Evolutionary conservation across 2,329 filamentous ascomycete genomes (phyloP).

Genomic region (Claviceps lovelessii): DNA sequence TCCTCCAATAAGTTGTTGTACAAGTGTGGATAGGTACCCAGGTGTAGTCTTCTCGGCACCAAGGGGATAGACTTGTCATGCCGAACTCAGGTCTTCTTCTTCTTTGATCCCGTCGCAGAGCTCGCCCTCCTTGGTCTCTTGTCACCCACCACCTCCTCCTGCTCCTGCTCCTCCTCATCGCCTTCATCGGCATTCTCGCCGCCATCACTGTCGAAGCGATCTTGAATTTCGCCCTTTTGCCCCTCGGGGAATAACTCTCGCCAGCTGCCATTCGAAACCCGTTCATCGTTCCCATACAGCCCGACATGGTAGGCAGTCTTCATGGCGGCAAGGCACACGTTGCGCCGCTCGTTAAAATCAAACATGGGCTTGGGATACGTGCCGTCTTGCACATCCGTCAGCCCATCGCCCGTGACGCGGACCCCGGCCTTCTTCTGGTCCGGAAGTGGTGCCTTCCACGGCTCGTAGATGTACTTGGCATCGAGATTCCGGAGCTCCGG

Average conservation of each 20-base stretch:
- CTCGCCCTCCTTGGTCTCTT: constrained; percentile 11
- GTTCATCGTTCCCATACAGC: constrained; percentile 47
- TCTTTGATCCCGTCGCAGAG: constrained; percentile 9
- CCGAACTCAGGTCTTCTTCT: constrained; percentile 11
- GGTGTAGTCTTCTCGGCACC: too few relatives aligned
- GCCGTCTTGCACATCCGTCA: constrained; percentile 26
- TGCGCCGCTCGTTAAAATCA: constrained; percentile 50
- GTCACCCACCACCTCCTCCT: constrained; percentile 4
- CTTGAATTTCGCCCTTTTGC: constrained; percentile 26
- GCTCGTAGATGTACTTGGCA: constrained; percentile 64
- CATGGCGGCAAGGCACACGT: constrained; percentile 50
- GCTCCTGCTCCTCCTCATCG: constrained; percentile 6
- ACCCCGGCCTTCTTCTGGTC: constrained; percentile 59
- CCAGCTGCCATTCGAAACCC: constrained; percentile 47
- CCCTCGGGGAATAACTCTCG: constrained; percentile 28
- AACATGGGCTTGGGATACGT: constrained; percentile 66
- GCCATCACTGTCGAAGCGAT: constrained; percentile 19
- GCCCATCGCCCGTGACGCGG: constrained; percentile 40
- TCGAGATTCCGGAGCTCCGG: constrained; percentile 50
- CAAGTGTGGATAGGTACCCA: too few relatives aligned
- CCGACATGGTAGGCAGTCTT: constrained; percentile 55
- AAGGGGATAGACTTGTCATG: neutral
- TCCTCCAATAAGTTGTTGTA: too few relatives aligned
- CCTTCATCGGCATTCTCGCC: constrained; percentile 20
- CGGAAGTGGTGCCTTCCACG: constrained; percentile 55